These are phyloP conservation scores for Wickerhamiella musiphila DNA, from an alignment of 805 yeast species.

Conservation along the genomic window DNA sequence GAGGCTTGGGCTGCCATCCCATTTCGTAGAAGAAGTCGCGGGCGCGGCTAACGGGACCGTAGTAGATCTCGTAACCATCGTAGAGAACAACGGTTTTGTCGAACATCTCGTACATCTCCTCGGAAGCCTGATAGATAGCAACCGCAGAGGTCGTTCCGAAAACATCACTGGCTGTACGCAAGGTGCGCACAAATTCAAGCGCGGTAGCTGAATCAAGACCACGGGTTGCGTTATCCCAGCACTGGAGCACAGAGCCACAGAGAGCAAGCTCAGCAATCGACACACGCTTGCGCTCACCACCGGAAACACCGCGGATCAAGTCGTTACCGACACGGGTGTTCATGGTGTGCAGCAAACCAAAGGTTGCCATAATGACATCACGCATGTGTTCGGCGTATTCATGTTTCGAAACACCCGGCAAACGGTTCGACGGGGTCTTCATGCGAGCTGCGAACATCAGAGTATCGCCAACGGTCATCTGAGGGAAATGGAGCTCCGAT, in stretches of 20 bases:
- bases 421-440: constrained; percentile 42
- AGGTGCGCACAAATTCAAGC: constrained; percentile 48
- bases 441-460: constrained; percentile 51
- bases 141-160: constrained; percentile 40
- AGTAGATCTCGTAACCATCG: constrained; percentile 45
- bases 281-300: constrained; percentile 77
- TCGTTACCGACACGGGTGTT: constrained; percentile 47
- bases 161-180: constrained; percentile 43
- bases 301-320: constrained; percentile 55
- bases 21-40: constrained; percentile 40
- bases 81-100: constrained; percentile 46
- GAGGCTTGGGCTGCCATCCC: constrained; percentile 47
- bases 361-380: constrained; percentile 34
- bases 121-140: constrained; percentile 55
- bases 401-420: constrained; percentile 28
- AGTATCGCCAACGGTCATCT: constrained; percentile 58
- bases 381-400: constrained; percentile 33
- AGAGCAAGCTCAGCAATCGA: constrained; percentile 65
- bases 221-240: constrained; percentile 75
- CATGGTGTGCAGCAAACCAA: constrained; percentile 43
- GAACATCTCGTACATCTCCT: constrained; percentile 44
- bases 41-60: constrained; percentile 40
- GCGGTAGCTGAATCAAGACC: constrained; percentile 80
- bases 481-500: constrained; percentile 60
- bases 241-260: constrained; percentile 43